phyloP scores from a whole-genome alignment of 148 eudicot species.

The Arbutus unedo region DNA sequence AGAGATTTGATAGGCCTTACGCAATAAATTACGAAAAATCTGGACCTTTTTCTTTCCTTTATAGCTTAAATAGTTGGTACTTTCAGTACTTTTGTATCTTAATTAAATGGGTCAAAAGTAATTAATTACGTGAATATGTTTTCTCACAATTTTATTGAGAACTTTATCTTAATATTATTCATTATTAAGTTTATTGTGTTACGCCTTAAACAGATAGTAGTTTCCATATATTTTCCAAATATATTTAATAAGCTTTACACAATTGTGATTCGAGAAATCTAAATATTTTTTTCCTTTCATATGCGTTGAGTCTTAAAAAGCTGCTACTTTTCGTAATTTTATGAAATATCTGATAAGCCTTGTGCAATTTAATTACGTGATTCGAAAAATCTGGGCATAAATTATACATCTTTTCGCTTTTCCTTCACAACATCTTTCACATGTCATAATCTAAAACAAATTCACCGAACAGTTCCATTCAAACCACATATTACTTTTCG shows the following conservation, averaged over 20 bases:
- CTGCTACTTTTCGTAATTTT: not conserved
- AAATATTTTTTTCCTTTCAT: not conserved
- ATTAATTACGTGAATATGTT: too few species aligned
- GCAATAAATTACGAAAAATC: too few species aligned
- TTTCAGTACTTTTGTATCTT: too few species aligned
- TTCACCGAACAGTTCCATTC: not conserved
- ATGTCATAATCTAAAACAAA: not conserved
- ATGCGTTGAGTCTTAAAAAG: not conserved
- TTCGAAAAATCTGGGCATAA: too few species aligned
- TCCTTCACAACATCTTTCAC: not conserved
- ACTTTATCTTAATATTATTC: not conserved
- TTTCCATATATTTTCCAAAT: not conserved
- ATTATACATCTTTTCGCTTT: too few species aligned
- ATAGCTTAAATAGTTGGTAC: too few species aligned
- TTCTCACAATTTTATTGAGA: not conserved
- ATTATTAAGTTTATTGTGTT: too few species aligned
- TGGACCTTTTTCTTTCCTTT: too few species aligned
- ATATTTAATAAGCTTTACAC: not conserved
- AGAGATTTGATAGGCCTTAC: too few species aligned
- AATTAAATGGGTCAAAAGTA: too few species aligned
- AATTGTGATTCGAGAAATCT: too few species aligned
- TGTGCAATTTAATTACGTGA: not conserved
- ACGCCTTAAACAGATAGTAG: not conserved
- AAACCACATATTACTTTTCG: too few species aligned
- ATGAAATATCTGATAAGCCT: not conserved